A percentile compares a stretch with the other conserved stretches of the same genome.
Evolutionary conservation across 257 asterid species (phyloP).

Genomic region (Verbena officinalis): DNA sequence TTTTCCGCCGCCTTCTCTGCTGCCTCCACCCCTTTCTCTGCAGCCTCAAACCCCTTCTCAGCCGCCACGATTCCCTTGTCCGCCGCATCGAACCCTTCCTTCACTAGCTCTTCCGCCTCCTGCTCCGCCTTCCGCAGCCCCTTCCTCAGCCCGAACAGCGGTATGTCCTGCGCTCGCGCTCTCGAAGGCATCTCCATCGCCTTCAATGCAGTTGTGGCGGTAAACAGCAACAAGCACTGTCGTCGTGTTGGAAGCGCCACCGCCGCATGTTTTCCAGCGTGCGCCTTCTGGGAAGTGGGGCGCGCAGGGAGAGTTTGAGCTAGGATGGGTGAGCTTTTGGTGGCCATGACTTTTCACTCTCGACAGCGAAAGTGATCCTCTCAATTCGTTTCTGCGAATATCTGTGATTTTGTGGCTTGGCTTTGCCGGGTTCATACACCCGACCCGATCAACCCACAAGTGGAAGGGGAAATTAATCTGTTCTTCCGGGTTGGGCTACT

Average conservation of each 20-base stretch:
- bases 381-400: background rate
- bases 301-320: slow-evolving; percentile 45
- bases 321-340: slow-evolving; percentile 47
- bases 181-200: slow-evolving; percentile 61
- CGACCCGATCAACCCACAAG: too few species aligned
- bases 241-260: slow-evolving; percentile 59
- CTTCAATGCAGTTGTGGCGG: slow-evolving; percentile 61
- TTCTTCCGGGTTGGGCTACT: too few species aligned
- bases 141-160: slow-evolving; percentile 70
- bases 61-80: slow-evolving; percentile 66
- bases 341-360: slow-evolving; percentile 50
- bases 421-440: slow-evolving; percentile 14
- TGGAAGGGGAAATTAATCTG: too few species aligned
- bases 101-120: slow-evolving; percentile 68
- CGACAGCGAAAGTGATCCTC: slow-evolving; percentile 25
- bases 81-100: slow-evolving; percentile 83
- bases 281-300: slow-evolving; percentile 32
- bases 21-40: slow-evolving; percentile 56
- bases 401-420: slow-evolving; percentile 36
- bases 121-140: slow-evolving; percentile 68
- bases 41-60: slow-evolving; percentile 58
- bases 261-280: slow-evolving; percentile 27
- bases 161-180: slow-evolving; percentile 72
- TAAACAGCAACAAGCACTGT: slow-evolving; percentile 56
- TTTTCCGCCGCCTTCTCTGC: slow-evolving; percentile 64